Percentiles rank a stretch among this genome's conserved stretches.
Evolutionary conservation across 1,284 basidiomycete genomes (phyloP).

Genomic region (Ganoderma meredithae): DNA sequence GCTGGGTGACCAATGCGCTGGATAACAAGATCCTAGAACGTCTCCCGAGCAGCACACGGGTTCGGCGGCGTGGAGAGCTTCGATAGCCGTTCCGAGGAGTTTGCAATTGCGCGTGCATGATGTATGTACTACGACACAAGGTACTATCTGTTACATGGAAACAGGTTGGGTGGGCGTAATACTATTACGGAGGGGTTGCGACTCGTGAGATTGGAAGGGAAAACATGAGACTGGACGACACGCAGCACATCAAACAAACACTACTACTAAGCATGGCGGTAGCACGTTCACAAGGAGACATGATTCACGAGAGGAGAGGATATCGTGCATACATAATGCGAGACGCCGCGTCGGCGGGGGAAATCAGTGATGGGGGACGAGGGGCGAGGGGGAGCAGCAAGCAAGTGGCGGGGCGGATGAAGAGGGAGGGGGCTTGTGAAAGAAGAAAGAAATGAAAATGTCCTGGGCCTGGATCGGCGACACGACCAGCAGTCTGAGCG

Average conservation of each 20-base stretch:
- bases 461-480: conserved; percentile 3
- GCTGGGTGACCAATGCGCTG: not conserved
- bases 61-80: not conserved
- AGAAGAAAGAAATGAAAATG: conserved; percentile 3
- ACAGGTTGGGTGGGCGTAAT: conserved; percentile 12
- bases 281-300: conserved; percentile 18
- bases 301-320: conserved; percentile 9
- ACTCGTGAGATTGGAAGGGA: conserved; percentile 4
- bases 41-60: not conserved
- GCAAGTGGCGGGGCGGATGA: conserved; percentile 5
- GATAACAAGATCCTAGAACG: not conserved
- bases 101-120: not conserved
- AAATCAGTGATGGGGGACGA: not conserved
- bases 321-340: conserved; percentile 15
- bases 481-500: not conserved
- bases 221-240: conserved; percentile 13
- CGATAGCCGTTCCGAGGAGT: not conserved
- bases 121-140: conserved; percentile 1
- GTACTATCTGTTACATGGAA: conserved; percentile 12
- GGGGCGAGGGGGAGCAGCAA: not conserved
- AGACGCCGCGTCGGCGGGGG: not conserved
- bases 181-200: conserved; percentile 15
- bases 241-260: conserved; percentile 26
- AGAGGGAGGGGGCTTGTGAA: not conserved
- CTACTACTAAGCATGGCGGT: conserved; percentile 30